Percentiles rank a stretch among this genome's conserved stretches.
Conservation (phyloP, 225 moss, liverwort and hornwort genomes). For the Pseudoscleropodium purum region DNA sequence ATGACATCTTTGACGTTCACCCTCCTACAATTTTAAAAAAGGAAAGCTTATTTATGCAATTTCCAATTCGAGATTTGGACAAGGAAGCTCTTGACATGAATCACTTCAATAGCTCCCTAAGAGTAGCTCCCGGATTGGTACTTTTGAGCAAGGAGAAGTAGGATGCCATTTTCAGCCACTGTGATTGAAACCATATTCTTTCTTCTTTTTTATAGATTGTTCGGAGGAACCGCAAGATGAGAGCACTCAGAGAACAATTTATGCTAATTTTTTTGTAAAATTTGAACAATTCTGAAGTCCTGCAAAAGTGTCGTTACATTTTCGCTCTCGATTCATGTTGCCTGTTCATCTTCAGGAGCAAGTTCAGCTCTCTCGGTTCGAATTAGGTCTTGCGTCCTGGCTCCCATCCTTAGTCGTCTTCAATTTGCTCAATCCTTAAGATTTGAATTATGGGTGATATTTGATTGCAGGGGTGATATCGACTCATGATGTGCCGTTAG, state of each 20-base stretch:
- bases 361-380: background rate
- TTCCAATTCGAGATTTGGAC: background rate
- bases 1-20: background rate
- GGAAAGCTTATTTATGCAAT: background rate
- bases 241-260: background rate
- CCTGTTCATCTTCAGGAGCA: background rate
- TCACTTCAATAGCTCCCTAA: background rate
- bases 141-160: background rate
- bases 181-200: too few relatives aligned
- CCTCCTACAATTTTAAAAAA: background rate
- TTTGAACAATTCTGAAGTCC: background rate
- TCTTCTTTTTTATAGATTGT: background rate
- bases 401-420: background rate
- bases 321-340: background rate
- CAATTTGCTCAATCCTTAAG: background rate
- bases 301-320: background rate
- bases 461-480: slow-evolving; percentile 48
- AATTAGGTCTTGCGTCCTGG: background rate
- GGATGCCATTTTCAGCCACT: background rate
- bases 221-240: background rate
- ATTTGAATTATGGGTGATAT: background rate
- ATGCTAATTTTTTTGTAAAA: background rate
- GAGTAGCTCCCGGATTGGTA: background rate
- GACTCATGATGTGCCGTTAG: slow-evolving; percentile 50
- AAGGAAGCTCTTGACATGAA: background rate